Conservation (phyloP, 257 asterid genomes). For the Nicotiana paniculata region DNA sequence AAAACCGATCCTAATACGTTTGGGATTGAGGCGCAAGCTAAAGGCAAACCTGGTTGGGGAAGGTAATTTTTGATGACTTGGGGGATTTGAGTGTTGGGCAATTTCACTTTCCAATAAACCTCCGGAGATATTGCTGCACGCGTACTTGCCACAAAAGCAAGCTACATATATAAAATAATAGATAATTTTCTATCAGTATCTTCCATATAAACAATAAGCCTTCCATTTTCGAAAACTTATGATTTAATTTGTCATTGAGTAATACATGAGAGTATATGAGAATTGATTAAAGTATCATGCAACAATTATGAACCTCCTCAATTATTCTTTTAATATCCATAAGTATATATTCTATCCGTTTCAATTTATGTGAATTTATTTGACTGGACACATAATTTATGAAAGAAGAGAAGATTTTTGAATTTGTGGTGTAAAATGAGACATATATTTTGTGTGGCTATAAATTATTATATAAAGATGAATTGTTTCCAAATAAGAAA, state of each 20-base stretch:
- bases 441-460: too few species aligned
- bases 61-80: constrained; percentile 14
- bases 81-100: constrained; percentile 24
- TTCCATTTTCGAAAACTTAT: neutral
- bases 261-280: neutral
- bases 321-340: neutral
- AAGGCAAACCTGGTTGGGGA: neutral
- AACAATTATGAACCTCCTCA: too few species aligned
- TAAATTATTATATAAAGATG: too few species aligned
- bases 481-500: too few species aligned
- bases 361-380: too few species aligned
- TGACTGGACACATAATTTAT: too few species aligned
- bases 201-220: neutral
- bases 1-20: neutral
- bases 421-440: too few species aligned
- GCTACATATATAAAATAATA: neutral
- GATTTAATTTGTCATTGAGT: too few species aligned
- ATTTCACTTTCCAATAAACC: constrained; percentile 23
- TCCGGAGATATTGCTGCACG: constrained; percentile 16
- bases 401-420: too few species aligned
- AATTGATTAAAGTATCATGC: too few species aligned
- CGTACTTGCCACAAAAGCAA: constrained; percentile 15
- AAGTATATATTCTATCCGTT: too few species aligned
- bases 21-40: neutral
- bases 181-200: neutral